Evolutionary conservation across 2,329 filamentous ascomycete genomes (phyloP).

Genomic region (Sporothrix dimorphospora): DNA sequence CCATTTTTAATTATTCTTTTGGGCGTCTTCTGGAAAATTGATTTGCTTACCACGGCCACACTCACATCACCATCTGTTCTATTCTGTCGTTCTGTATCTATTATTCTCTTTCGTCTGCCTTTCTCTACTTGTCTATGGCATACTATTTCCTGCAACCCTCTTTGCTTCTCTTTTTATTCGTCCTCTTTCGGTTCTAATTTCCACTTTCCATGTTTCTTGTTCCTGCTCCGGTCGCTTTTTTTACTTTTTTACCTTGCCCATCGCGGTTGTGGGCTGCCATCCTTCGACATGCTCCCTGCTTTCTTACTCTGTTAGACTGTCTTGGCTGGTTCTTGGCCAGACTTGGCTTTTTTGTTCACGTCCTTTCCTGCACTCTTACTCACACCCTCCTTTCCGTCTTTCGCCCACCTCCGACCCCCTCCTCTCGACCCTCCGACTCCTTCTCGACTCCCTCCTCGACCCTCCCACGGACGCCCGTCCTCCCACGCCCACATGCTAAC

Average conservation of each 20-base stretch:
- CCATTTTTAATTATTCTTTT: background rate
- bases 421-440: background rate
- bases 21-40: background rate
- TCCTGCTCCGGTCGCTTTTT: background rate
- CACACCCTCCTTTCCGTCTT: background rate
- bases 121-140: background rate
- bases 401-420: slow-evolving; percentile 12
- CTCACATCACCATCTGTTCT: background rate
- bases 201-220: background rate
- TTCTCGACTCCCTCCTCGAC: background rate
- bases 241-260: background rate
- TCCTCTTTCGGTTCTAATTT: background rate
- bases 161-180: background rate
- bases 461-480: background rate
- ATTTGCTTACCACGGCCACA: background rate
- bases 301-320: background rate
- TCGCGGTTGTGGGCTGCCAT: background rate
- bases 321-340: slow-evolving; percentile 10
- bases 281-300: background rate
- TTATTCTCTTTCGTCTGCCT: background rate
- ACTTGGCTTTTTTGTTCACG: background rate
- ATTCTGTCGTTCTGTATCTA: background rate
- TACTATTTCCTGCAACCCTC: background rate
- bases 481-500: background rate
- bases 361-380: background rate